These are phyloP conservation scores for Alternaria sp. DNA, from an alignment of 2,329 filamentous ascomycete species.

Conservation along the genomic window DNA sequence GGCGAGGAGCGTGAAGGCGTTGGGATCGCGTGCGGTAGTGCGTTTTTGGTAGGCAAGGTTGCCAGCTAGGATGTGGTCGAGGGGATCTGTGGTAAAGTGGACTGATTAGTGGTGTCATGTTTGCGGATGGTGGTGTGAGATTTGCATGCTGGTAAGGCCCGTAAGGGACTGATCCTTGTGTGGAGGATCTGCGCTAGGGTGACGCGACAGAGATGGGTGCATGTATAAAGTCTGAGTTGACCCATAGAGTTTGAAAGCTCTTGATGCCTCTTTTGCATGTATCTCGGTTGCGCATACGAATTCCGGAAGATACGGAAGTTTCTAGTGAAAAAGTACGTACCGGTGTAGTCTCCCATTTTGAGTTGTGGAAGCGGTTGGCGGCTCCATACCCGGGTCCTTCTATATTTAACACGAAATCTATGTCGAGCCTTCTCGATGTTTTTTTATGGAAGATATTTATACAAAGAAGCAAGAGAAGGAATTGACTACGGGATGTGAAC, in stretches of 20 bases:
- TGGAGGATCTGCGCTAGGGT: not conserved
- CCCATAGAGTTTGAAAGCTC: not conserved
- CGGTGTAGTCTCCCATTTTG: not conserved
- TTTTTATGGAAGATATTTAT: not conserved
- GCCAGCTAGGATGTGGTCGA: slow-evolving; percentile 69
- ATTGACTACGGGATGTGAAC: not conserved
- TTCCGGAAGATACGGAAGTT: not conserved
- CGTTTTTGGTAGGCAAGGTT: slow-evolving; percentile 77
- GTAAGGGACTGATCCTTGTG: not conserved
- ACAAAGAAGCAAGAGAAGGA: not conserved
- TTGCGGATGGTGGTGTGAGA: slow-evolving; percentile 13
- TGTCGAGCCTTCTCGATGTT: not conserved
- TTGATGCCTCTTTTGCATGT: not conserved
- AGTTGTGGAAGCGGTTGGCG: not conserved
- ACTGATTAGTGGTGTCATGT: slow-evolving; percentile 28
- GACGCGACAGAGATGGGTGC: not conserved
- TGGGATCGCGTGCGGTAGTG: slow-evolving; percentile 71
- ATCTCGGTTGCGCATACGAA: not conserved
- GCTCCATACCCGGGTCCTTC: not conserved
- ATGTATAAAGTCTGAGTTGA: not conserved
- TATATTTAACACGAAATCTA: not conserved
- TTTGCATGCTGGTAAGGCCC: not conserved
- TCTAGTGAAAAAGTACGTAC: not conserved
- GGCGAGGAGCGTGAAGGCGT: slow-evolving; percentile 74
- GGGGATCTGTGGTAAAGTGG: slow-evolving; percentile 58